A percentile compares a stretch with the other conserved stretches of the same genome.
phyloP scores from a whole-genome alignment of 2,329 filamentous ascomycete species.

The Hymenoscyphus albidus region DNA sequence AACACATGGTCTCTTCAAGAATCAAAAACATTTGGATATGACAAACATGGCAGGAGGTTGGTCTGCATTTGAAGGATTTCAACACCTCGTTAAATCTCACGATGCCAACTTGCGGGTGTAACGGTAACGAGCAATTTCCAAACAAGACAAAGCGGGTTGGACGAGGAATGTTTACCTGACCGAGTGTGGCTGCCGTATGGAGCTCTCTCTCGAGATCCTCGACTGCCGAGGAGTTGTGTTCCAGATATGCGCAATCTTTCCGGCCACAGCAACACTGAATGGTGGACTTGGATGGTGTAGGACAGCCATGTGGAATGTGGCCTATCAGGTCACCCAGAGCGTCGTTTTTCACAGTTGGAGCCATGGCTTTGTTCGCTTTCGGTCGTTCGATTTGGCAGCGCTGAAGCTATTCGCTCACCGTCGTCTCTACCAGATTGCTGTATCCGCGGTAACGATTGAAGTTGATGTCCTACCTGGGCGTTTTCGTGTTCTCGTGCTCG shows the following conservation, averaged over 20 bases:
- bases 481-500: conserved; percentile 14
- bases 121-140: conserved; percentile 12
- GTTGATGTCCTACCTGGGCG: conserved; percentile 15
- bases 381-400: background rate
- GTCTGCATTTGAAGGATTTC: background rate
- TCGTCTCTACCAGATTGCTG: background rate
- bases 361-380: conserved; percentile 4
- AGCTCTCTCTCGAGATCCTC: conserved; percentile 85
- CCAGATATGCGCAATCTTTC: conserved; percentile 72
- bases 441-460: background rate
- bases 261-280: conserved; percentile 78
- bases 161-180: conserved; percentile 68
- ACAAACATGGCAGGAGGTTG: background rate
- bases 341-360: conserved; percentile 19
- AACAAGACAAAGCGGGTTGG: conserved; percentile 25
- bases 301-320: conserved; percentile 27
- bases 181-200: conserved; percentile 77
- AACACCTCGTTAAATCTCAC: conserved; percentile 5
- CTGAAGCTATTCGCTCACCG: conserved; percentile 1
- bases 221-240: conserved; percentile 73
- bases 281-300: conserved; percentile 18
- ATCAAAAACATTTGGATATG: conserved; percentile 2
- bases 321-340: conserved; percentile 27
- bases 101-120: background rate
- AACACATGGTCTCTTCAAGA: background rate